Evolutionary conservation across 441 rosid species (phyloP).

Genomic region (Gossypium davidsonii): DNA sequence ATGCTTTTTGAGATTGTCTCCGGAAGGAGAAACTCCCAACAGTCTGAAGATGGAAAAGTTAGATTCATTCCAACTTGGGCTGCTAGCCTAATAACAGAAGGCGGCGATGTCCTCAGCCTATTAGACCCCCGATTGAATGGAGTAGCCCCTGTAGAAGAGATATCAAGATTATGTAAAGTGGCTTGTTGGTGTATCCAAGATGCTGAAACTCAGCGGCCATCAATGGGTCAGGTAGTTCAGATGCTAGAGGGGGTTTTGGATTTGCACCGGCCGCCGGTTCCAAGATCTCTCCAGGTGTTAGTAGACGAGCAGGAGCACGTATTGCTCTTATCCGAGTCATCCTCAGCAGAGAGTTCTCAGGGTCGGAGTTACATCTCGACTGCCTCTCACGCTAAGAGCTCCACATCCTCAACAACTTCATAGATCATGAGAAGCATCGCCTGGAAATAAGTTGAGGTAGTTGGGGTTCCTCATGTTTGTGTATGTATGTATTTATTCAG

Average conservation of each 20-base stretch:
- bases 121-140: conserved; percentile 41
- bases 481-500: too few relatives aligned
- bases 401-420: conserved; percentile 15
- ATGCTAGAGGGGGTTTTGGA: conserved; percentile 63
- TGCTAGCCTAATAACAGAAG: conserved; percentile 37
- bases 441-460: neutral
- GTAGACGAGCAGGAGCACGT: conserved; percentile 35
- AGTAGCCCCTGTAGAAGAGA: conserved; percentile 41
- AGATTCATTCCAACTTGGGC: conserved; percentile 53
- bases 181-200: conserved; percentile 83
- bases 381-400: conserved; percentile 28
- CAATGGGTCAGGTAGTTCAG: conserved; percentile 80
- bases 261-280: conserved; percentile 43
- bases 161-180: conserved; percentile 43
- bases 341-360: conserved; percentile 32
- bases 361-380: conserved; percentile 23
- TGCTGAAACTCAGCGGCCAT: conserved; percentile 51
- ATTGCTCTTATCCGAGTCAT: conserved; percentile 55
- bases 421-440: conserved; percentile 6
- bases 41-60: conserved; percentile 33
- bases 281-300: conserved; percentile 46
- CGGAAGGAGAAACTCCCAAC: conserved; percentile 61
- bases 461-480: neutral
- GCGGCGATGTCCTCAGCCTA: conserved; percentile 37
- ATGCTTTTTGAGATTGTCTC: conserved; percentile 66